phyloP scores from a whole-genome alignment of 176 grass and related monocot species.

The Alopecurus myosuroides region DNA sequence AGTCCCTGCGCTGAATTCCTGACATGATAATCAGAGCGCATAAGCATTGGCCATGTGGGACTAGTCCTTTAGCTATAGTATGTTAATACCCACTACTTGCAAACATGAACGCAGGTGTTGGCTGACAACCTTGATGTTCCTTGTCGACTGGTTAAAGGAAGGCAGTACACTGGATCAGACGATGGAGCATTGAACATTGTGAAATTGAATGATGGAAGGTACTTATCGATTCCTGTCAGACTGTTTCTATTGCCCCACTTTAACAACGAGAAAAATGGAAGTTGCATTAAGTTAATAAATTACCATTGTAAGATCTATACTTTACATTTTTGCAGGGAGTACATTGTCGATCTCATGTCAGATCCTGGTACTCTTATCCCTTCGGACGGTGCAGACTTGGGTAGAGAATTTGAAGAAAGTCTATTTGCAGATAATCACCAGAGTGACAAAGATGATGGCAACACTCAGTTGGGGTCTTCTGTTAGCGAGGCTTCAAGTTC shows the following conservation, averaged over 20 bases:
- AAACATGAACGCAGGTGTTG: slow-evolving; percentile 60
- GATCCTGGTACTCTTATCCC: slow-evolving; percentile 94
- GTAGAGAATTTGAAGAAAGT: slow-evolving; percentile 58
- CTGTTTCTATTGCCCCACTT: neutral
- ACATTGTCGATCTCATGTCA: slow-evolving; percentile 94
- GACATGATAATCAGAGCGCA: neutral
- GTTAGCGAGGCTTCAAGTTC: slow-evolving; percentile 56
- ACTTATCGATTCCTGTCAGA: slow-evolving; percentile 19
- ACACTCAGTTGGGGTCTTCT: slow-evolving; percentile 35
- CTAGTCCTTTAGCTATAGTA: neutral
- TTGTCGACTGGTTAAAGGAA: slow-evolving; percentile 88
- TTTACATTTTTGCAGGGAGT: slow-evolving; percentile 63
- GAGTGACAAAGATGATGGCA: slow-evolving; percentile 38
- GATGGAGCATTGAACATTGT: slow-evolving; percentile 91
- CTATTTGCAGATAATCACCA: slow-evolving; percentile 35
- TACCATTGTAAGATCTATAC: neutral
- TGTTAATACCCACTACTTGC: slow-evolving; percentile 25
- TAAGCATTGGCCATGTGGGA: neutral
- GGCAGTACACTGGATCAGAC: slow-evolving; percentile 89
- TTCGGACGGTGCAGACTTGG: slow-evolving; percentile 62
- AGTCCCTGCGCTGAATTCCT: neutral
- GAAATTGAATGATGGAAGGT: slow-evolving; percentile 99
- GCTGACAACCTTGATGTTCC: slow-evolving; percentile 76
- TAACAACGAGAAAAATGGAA: neutral
- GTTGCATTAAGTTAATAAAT: slow-evolving; percentile 11